Evolutionary conservation across 2,329 filamentous ascomycete genomes (phyloP).

Genomic region (Botryotinia globosa): DNA sequence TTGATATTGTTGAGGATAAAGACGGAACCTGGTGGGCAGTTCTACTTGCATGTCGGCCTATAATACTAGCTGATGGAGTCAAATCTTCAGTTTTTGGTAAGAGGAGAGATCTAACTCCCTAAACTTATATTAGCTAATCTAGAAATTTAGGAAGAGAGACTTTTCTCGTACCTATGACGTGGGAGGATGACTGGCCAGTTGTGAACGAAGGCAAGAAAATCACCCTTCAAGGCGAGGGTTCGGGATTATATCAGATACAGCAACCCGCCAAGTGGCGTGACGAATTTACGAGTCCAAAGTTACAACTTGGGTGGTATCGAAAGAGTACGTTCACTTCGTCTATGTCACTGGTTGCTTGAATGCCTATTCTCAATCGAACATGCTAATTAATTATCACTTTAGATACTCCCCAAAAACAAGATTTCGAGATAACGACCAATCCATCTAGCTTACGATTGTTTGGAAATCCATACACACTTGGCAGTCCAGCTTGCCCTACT

Average conservation of each 20-base stretch:
- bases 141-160: slow-evolving; percentile 51
- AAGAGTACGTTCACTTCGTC: neutral
- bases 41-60: slow-evolving; percentile 45
- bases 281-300: neutral
- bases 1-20: slow-evolving; percentile 54
- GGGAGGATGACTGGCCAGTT: slow-evolving; percentile 51
- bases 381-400: neutral
- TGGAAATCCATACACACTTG: slow-evolving; percentile 1
- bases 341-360: accelerated
- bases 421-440: neutral
- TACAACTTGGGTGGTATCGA: slow-evolving; percentile 16
- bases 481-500: neutral
- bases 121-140: neutral
- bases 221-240: neutral
- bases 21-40: slow-evolving; percentile 53
- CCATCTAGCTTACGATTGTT: neutral
- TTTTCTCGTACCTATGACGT: slow-evolving; percentile 48
- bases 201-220: slow-evolving; percentile 7
- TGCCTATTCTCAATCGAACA: neutral
- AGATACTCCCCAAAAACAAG: slow-evolving; percentile 2
- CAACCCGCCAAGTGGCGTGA: neutral
- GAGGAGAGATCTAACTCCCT: slow-evolving; percentile 45
- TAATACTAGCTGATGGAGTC: neutral
- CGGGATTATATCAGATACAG: neutral
- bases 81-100: slow-evolving; percentile 23